These are phyloP conservation scores for Plasmodium berghei DNA, from an alignment of 169 alveolate genomes.

Conservation along the genomic window DNA sequence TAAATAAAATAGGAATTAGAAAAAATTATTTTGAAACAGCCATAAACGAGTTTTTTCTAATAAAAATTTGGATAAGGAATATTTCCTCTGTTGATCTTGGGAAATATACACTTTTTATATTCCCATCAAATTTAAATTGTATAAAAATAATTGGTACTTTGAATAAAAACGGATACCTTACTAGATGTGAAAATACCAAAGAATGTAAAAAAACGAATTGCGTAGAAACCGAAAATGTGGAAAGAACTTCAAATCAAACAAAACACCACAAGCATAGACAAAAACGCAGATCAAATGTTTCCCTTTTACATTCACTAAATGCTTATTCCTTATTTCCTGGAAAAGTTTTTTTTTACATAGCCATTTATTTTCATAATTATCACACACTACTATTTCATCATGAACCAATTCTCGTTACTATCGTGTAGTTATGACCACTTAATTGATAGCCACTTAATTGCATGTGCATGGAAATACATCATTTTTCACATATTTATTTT, in stretches of 20 bases:
- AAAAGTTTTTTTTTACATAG: slow-evolving; percentile 54
- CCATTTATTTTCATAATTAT: slow-evolving; percentile 40
- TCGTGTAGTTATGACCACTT: slow-evolving; percentile 6
- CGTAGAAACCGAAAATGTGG: not conserved
- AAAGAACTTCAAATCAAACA: not conserved
- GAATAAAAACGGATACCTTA: slow-evolving; percentile 26
- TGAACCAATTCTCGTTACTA: slow-evolving; percentile 59
- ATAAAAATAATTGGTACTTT: slow-evolving; percentile 62
- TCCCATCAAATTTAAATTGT: slow-evolving; percentile 66
- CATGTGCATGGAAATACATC: too few species aligned
- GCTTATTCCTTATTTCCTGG: slow-evolving; percentile 71
- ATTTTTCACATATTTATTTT: too few species aligned
- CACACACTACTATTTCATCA: slow-evolving; percentile 65
- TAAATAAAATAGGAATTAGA: slow-evolving; percentile 40
- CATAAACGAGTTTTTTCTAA: slow-evolving; percentile 20
- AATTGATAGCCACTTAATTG: too few species aligned
- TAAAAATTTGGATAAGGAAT: slow-evolving; percentile 24
- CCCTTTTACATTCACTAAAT: slow-evolving; percentile 51
- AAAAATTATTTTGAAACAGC: slow-evolving; percentile 46
- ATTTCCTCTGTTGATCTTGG: slow-evolving; percentile 32
- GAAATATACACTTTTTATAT: slow-evolving; percentile 46
- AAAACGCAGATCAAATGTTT: not conserved
- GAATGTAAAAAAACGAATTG: too few species aligned
- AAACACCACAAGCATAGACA: not conserved
- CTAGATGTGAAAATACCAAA: too few species aligned